Evolutionary conservation across 768 basidiomycete species (phyloP).

Genomic region (Gloeostereum incarnatum): DNA sequence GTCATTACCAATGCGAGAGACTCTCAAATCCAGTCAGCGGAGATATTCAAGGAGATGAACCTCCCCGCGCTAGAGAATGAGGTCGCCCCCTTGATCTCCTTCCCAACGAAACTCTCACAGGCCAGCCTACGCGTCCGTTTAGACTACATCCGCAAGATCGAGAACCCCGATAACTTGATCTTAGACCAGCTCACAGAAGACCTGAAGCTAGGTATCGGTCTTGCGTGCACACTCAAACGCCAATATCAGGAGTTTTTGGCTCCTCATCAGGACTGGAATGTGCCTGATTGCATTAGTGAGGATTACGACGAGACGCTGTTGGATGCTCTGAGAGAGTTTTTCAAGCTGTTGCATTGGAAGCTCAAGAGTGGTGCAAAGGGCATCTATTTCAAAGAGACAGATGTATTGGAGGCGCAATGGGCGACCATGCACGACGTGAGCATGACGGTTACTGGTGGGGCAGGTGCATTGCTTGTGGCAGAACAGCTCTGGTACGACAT

Average conservation of each 20-base stretch:
- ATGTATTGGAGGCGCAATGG: slow-evolving; percentile 96
- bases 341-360: slow-evolving; percentile 92
- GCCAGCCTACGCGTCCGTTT: slow-evolving; percentile 85
- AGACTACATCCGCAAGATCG: slow-evolving; percentile 80
- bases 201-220: slow-evolving; percentile 80
- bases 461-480: slow-evolving; percentile 82
- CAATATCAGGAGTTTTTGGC: slow-evolving; percentile 90
- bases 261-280: slow-evolving; percentile 85
- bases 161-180: slow-evolving; percentile 81
- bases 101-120: slow-evolving; percentile 91
- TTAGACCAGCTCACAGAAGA: slow-evolving; percentile 94
- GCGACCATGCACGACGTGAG: slow-evolving; percentile 91
- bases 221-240: slow-evolving; percentile 91
- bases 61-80: slow-evolving; percentile 88
- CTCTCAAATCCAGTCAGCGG: slow-evolving; percentile 73
- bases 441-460: slow-evolving; percentile 78
- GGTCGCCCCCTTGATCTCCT: slow-evolving; percentile 87
- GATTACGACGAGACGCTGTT: slow-evolving; percentile 88
- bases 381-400: slow-evolving; percentile 96
- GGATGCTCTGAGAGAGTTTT: slow-evolving; percentile 82
- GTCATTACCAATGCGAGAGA: slow-evolving; percentile 82
- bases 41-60: slow-evolving; percentile 77
- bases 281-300: slow-evolving; percentile 81
- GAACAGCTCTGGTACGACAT: slow-evolving; percentile 84
- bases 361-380: slow-evolving; percentile 87